These are phyloP conservation scores for Truncatella angustata DNA, from an alignment of 2,329 filamentous ascomycete species.

Conservation along the genomic window DNA sequence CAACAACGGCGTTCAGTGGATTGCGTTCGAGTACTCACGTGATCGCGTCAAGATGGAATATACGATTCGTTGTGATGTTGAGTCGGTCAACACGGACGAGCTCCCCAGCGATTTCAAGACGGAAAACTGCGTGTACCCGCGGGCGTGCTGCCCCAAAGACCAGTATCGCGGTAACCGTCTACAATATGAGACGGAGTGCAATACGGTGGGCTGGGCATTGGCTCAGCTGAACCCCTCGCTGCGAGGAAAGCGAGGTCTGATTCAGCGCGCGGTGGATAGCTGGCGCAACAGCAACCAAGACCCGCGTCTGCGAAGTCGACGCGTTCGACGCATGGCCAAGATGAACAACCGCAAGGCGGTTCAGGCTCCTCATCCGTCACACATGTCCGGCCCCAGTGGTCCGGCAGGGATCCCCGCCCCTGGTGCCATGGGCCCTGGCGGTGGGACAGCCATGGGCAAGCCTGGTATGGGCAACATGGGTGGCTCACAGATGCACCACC, in stretches of 20 bases:
- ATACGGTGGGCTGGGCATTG: constrained; percentile 98
- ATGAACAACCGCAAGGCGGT: constrained; percentile 82
- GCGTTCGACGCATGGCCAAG: constrained; percentile 94
- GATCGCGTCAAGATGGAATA: constrained; percentile 99
- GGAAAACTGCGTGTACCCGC: constrained; percentile 96
- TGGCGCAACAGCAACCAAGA: constrained; percentile 99
- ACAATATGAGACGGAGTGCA: constrained; percentile 98
- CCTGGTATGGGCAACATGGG: constrained; percentile 67
- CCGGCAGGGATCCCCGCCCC: constrained; percentile 64
- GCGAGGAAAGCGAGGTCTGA: constrained; percentile 89
- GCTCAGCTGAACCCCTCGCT: constrained; percentile 89
- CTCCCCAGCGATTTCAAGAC: constrained; percentile 89
- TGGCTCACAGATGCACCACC: constrained; percentile 68
- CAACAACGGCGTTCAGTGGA: constrained; percentile 97
- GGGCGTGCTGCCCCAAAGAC: constrained; percentile 92
- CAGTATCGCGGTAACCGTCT: constrained; percentile 94
- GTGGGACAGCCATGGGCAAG: constrained; percentile 59
- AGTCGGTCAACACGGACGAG: constrained; percentile 89
- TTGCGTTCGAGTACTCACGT: constrained; percentile 95
- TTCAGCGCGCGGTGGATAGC: constrained; percentile 95
- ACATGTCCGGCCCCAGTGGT: constrained; percentile 67
- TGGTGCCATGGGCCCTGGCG: constrained; percentile 59
- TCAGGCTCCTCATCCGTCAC: constrained; percentile 55
- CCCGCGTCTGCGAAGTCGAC: constrained; percentile 81
- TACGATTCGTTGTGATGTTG: constrained; percentile 95